Evolutionary conservation across 108 stramenopile genomes (phyloP).

Genomic region (Pseudonitzschia multiseries): DNA sequence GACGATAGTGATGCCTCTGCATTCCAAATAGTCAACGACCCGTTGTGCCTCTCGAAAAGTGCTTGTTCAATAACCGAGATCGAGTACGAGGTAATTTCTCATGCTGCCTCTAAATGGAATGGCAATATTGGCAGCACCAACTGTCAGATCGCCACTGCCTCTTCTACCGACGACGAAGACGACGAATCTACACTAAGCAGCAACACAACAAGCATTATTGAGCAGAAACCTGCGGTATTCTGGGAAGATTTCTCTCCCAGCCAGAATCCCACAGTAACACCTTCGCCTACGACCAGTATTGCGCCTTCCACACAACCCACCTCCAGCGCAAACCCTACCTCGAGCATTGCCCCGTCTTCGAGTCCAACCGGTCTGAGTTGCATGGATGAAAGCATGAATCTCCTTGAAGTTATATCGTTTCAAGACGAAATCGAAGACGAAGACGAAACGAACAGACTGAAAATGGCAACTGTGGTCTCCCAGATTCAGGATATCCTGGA

Average conservation of each 20-base stretch:
- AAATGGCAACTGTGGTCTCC: not conserved
- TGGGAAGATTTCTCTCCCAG: constrained; percentile 1
- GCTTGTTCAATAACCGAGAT: not conserved
- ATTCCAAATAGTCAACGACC: not conserved
- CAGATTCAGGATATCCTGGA: not conserved
- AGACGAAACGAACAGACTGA: not conserved
- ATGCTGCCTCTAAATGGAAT: not conserved
- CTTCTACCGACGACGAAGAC: not conserved
- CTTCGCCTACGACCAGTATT: not conserved
- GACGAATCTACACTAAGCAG: too few species aligned
- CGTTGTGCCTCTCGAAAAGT: not conserved
- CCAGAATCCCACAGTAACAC: not conserved
- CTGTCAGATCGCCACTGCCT: not conserved
- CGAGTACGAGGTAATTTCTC: not conserved
- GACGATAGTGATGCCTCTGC: not conserved
- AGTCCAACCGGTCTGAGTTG: not conserved
- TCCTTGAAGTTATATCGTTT: not conserved
- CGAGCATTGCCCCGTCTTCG: not conserved
- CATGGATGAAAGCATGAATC: not conserved
- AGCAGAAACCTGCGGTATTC: not conserved
- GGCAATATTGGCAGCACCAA: not conserved
- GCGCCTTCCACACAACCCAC: not conserved
- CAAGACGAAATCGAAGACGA: not conserved
- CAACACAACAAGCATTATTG: too few species aligned
- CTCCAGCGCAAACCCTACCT: not conserved